Evolutionary conservation across 371 early-diverging fungal species (phyloP).

Genomic region (Mucor irregularis): DNA sequence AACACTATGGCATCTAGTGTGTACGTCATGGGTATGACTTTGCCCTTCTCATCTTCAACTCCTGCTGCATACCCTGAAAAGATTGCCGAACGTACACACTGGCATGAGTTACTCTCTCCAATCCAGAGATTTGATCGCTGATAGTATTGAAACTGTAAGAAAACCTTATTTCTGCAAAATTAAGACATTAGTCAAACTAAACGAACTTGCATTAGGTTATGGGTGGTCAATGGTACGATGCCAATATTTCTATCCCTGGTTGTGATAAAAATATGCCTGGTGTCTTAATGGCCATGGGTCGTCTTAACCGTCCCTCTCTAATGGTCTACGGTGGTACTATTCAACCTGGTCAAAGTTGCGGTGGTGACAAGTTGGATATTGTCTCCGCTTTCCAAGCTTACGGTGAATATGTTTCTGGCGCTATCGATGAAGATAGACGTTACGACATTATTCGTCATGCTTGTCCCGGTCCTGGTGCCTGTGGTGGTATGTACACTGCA

Average conservation of each 20-base stretch:
- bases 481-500: conserved; percentile 99
- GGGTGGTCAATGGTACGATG: conserved; percentile 29
- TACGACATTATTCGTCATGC: conserved; percentile 84
- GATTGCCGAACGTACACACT: conserved; percentile 79
- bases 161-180: too few species aligned
- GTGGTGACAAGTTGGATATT: conserved; percentile 79
- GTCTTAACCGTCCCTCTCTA: conserved; percentile 92
- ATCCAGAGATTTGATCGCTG: conserved; percentile 96
- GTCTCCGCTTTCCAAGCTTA: conserved; percentile 96
- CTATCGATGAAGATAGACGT: conserved; percentile 84
- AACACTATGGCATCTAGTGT: conserved; percentile 97
- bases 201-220: conserved; percentile 7
- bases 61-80: conserved; percentile 89
- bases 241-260: conserved; percentile 47
- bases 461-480: conserved; percentile 97
- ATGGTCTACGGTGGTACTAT: conserved; percentile 96
- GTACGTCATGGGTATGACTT: conserved; percentile 95
- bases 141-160: conserved; percentile 95
- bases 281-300: conserved; percentile 92
- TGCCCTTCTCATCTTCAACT: conserved; percentile 92
- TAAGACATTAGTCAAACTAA: neutral
- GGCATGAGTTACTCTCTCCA: conserved; percentile 97
- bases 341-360: conserved; percentile 68
- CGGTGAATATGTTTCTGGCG: conserved; percentile 89
- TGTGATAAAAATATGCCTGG: conserved; percentile 99